Percentiles rank a stretch among this genome's conserved stretches.
phyloP scores from a whole-genome alignment of 495 filamentous ascomycete species.

The Hypoxylon cercidicola region DNA sequence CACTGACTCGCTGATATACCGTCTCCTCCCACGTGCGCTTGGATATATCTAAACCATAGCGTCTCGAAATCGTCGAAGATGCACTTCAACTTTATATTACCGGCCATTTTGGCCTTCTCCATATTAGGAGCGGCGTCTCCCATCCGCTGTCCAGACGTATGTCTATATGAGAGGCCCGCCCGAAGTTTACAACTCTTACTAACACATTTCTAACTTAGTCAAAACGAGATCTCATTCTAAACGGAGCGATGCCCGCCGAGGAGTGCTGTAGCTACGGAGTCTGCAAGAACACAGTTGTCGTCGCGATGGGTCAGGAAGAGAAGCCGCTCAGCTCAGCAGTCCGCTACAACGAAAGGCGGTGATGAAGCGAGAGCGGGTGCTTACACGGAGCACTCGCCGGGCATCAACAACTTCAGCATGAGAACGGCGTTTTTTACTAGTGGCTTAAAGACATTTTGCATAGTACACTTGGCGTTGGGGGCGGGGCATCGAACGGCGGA shows the following conservation, averaged over 20 bases:
- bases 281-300: constrained; percentile 58
- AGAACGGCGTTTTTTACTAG: constrained; percentile 36
- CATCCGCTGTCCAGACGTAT: constrained; percentile 51
- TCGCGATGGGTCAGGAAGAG: constrained; percentile 45
- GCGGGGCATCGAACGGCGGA: constrained; percentile 22
- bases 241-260: constrained; percentile 54
- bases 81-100: constrained; percentile 40
- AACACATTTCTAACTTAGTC: constrained; percentile 42
- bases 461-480: constrained; percentile 25
- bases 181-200: constrained; percentile 7
- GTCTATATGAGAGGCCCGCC: no score
- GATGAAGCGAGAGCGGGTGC: constrained; percentile 16
- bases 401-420: constrained; percentile 22
- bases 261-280: constrained; percentile 62
- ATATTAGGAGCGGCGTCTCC: constrained; percentile 44
- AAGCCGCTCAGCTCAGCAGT: constrained; percentile 31
- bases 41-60: constrained; percentile 16
- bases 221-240: constrained; percentile 59
- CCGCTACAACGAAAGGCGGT: constrained; percentile 35
- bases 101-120: constrained; percentile 24
- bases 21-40: not conserved
- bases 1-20: constrained; percentile 14
- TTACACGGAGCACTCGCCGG: constrained; percentile 5
- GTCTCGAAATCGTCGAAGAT: constrained; percentile 27
- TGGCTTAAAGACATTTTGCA: constrained; percentile 28